Percentiles rank a stretch among this genome's conserved stretches.
Evolutionary conservation across 768 basidiomycete species (phyloP).

Genomic region (Mrakia blollopis): DNA sequence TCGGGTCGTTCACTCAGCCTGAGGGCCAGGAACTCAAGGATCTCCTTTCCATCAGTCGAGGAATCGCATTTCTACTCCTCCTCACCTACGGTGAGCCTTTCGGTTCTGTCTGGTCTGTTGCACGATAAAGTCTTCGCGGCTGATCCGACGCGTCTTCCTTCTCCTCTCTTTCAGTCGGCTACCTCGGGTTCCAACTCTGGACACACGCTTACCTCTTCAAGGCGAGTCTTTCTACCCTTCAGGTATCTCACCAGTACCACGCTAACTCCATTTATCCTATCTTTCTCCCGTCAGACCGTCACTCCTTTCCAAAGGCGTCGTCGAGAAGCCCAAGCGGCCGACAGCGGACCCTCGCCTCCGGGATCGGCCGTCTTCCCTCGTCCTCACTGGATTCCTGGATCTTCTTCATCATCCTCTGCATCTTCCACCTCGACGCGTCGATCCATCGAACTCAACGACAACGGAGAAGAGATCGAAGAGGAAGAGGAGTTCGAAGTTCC

Average conservation of each 20-base stretch:
- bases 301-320: conserved; percentile 27
- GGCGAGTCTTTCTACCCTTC: background rate
- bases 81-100: conserved; percentile 19
- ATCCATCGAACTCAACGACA: background rate
- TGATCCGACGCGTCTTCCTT: background rate
- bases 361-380: conserved; percentile 27
- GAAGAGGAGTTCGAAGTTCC: conserved; percentile 33
- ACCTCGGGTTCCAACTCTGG: conserved; percentile 30
- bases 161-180: background rate
- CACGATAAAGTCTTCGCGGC: background rate
- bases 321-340: conserved; percentile 14
- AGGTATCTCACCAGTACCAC: too few species aligned
- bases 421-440: background rate
- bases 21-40: conserved; percentile 14
- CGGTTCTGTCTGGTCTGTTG: background rate
- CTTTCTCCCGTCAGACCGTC: background rate
- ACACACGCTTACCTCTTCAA: conserved; percentile 32
- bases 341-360: conserved; percentile 29
- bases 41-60: conserved; percentile 28
- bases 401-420: conserved; percentile 19
- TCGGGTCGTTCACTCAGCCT: background rate
- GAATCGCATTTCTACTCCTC: conserved; percentile 26
- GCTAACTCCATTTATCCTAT: background rate
- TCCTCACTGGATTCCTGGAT: conserved; percentile 24
- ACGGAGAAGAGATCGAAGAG: conserved; percentile 17